phyloP scores from a whole-genome alignment of 257 asterid genomes.

The Solanum bulbocastanum region DNA sequence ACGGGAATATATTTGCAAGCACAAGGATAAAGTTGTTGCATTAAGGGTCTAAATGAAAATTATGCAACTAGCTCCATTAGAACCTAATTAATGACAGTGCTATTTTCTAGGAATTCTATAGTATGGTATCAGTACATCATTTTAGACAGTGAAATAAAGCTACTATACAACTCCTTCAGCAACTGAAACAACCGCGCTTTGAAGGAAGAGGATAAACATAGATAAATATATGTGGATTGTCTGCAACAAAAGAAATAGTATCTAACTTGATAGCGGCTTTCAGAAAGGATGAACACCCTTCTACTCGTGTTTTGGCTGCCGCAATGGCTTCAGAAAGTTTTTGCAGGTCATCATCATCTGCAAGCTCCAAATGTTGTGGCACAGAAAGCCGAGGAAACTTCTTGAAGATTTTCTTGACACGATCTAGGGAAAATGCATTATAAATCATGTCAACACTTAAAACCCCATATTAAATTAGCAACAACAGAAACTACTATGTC shows the following conservation, averaged over 20 bases:
- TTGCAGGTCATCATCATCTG: conserved; percentile 81
- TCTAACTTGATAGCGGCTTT: conserved; percentile 77
- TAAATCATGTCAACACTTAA: conserved; percentile 4
- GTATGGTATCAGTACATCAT: neutral
- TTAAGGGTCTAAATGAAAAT: neutral
- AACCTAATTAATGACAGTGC: neutral
- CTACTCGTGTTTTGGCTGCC: conserved; percentile 89
- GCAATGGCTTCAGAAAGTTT: conserved; percentile 79
- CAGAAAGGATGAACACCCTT: conserved; percentile 79
- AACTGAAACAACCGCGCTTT: neutral
- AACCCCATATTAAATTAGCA: neutral
- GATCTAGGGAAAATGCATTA: conserved; percentile 41
- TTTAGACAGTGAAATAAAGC: neutral
- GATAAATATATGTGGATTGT: neutral
- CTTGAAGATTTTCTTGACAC: conserved; percentile 62
- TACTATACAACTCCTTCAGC: neutral
- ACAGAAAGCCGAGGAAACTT: conserved; percentile 72
- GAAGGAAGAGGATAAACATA: neutral
- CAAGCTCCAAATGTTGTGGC: conserved; percentile 79
- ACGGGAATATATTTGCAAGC: neutral
- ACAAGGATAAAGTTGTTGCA: neutral
- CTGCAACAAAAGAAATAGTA: conserved; percentile 5
- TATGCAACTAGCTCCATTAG: neutral
- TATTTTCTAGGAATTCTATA: neutral
- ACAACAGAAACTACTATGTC: neutral